Conservation (phyloP, 805 yeast genomes). For the Tetrapisispora taiwanensis region DNA sequence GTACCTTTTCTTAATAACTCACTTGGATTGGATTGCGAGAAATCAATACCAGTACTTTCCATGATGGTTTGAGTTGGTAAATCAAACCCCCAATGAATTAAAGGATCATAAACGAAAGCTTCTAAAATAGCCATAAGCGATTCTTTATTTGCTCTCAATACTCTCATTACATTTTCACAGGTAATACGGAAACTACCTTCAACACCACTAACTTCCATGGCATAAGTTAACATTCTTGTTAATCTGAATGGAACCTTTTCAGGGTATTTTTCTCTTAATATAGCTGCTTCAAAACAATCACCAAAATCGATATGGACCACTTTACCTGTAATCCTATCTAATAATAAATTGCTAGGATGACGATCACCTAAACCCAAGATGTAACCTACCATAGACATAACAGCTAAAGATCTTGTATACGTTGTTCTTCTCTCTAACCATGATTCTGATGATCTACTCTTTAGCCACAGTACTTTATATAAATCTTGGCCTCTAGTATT, state of each 20-base stretch:
- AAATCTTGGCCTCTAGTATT: slow-evolving; percentile 94
- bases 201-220: slow-evolving; percentile 98
- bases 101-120: slow-evolving; percentile 97
- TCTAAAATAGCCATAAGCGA: slow-evolving; percentile 96
- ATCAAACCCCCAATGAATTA: slow-evolving; percentile 98
- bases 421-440: slow-evolving; percentile 97
- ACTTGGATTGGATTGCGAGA: slow-evolving; percentile 58
- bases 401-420: slow-evolving; percentile 90
- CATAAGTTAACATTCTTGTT: slow-evolving; percentile 93
- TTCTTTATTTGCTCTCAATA: slow-evolving; percentile 85
- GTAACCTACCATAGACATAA: slow-evolving; percentile 98
- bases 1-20: slow-evolving; percentile 63
- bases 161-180: slow-evolving; percentile 94
- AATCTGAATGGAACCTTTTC: slow-evolving; percentile 96
- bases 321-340: slow-evolving; percentile 88
- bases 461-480: slow-evolving; percentile 91
- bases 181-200: slow-evolving; percentile 96
- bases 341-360: slow-evolving; percentile 94
- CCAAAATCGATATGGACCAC: slow-evolving; percentile 97
- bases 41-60: slow-evolving; percentile 59
- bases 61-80: slow-evolving; percentile 72
- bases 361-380: slow-evolving; percentile 95
- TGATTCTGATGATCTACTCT: slow-evolving; percentile 90
- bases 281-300: slow-evolving; percentile 98
- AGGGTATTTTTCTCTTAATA: slow-evolving; percentile 90